phyloP scores from a whole-genome alignment of 768 basidiomycete genomes.

The Agaricus sinodeliciosus region DNA sequence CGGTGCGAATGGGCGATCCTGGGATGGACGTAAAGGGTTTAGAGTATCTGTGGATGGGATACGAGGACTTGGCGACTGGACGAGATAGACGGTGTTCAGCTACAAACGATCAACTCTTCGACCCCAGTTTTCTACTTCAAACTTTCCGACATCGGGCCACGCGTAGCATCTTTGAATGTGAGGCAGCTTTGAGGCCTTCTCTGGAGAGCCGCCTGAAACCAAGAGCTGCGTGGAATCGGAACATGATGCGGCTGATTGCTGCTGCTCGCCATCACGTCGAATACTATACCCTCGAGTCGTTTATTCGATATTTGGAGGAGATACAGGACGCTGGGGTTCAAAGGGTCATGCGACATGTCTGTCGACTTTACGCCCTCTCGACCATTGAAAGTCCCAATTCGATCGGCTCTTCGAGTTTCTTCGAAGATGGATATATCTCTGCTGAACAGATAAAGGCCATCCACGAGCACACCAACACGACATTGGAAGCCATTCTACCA shows the following conservation, averaged over 20 bases:
- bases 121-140: slow-evolving; percentile 12
- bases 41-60: background rate
- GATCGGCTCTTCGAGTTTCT: slow-evolving; percentile 16
- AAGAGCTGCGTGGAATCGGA: slow-evolving; percentile 19
- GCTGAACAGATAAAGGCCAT: slow-evolving; percentile 12
- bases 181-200: slow-evolving; percentile 10
- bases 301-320: slow-evolving; percentile 11
- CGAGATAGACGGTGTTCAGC: background rate
- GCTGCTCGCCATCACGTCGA: slow-evolving; percentile 21
- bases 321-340: slow-evolving; percentile 8
- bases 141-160: slow-evolving; percentile 19
- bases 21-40: background rate
- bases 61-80: background rate
- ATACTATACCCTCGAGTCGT: slow-evolving; percentile 16
- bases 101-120: slow-evolving; percentile 11
- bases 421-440: slow-evolving; percentile 18
- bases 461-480: slow-evolving; percentile 9
- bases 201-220: slow-evolving; percentile 8
- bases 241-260: slow-evolving; percentile 19
- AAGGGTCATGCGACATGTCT: slow-evolving; percentile 13
- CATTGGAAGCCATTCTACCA: slow-evolving; percentile 13
- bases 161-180: slow-evolving; percentile 14
- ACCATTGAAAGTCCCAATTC: slow-evolving; percentile 18
- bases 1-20: background rate
- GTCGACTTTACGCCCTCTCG: slow-evolving; percentile 18